Conservation (phyloP, 1,284 basidiomycete genomes). For the Melanopsichium pennsylvanicum region DNA sequence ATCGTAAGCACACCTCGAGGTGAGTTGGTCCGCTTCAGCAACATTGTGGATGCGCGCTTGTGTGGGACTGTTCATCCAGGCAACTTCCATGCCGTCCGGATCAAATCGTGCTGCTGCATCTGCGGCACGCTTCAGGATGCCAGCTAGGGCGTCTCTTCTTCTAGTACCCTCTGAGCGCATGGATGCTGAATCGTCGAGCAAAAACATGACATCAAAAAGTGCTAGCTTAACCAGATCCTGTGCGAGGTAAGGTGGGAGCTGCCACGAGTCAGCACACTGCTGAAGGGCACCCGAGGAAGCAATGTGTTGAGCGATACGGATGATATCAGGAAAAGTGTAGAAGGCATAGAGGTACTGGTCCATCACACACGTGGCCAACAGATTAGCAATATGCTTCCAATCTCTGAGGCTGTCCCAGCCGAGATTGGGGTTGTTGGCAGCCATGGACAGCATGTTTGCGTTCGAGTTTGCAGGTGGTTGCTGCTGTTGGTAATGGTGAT, state of each 20-base stretch:
- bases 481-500: constrained; percentile 33
- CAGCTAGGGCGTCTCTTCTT: constrained; percentile 35
- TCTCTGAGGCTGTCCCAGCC: constrained; percentile 44
- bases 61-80: constrained; percentile 48
- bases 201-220: constrained; percentile 57
- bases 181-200: constrained; percentile 53
- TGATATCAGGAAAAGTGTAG: constrained; percentile 44
- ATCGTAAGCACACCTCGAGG: constrained; percentile 36
- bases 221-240: constrained; percentile 59
- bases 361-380: constrained; percentile 52
- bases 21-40: constrained; percentile 39
- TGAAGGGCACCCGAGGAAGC: constrained; percentile 43
- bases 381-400: constrained; percentile 48
- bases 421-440: constrained; percentile 31
- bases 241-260: constrained; percentile 54
- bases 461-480: background rate
- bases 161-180: constrained; percentile 42
- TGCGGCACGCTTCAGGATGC: constrained; percentile 48
- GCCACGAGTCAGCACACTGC: constrained; percentile 50
- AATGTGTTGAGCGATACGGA: constrained; percentile 48
- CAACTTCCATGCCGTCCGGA: constrained; percentile 53
- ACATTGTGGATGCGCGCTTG: constrained; percentile 42
- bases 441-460: background rate
- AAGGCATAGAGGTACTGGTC: constrained; percentile 60
- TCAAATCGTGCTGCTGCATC: constrained; percentile 56